Conservation (phyloP, 208 protist genomes). For the Giardia duodenalis region DNA sequence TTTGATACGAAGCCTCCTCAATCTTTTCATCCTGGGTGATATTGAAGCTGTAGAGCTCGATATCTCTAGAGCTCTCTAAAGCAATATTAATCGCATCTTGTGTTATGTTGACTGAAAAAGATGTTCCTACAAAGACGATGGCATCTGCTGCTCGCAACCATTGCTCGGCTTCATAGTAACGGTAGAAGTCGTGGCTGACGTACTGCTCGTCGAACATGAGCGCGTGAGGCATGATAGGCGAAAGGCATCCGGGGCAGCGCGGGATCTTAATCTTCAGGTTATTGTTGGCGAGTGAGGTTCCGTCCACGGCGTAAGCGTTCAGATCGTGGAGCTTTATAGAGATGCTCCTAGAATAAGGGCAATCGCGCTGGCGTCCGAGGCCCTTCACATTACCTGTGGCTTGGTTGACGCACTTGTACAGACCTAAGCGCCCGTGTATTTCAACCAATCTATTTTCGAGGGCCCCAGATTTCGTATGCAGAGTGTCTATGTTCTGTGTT, state of each 20-base stretch:
- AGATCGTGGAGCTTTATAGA: not conserved
- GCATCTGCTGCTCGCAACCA: conserved; percentile 29
- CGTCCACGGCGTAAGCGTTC: not conserved
- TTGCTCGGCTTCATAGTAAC: conserved; percentile 25
- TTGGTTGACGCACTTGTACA: conserved; percentile 34
- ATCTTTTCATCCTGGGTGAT: not conserved
- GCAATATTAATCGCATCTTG: not conserved
- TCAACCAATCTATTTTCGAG: conserved; percentile 3
- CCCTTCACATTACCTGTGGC: not conserved
- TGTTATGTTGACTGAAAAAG: conserved; percentile 33
- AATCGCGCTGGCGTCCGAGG: not conserved
- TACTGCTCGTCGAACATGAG: conserved; percentile 39
- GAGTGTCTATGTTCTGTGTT: conserved; percentile 39
- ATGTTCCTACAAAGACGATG: conserved; percentile 38
- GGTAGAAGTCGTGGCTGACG: conserved; percentile 15
- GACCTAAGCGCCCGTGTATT: conserved; percentile 32
- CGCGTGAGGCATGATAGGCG: conserved; percentile 32
- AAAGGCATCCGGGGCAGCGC: conserved; percentile 24
- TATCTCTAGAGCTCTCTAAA: not conserved
- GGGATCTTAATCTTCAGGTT: conserved; percentile 28
- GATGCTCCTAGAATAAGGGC: not conserved
- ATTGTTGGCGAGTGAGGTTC: conserved; percentile 7
- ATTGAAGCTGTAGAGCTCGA: conserved; percentile 7
- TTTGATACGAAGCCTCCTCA: not conserved
- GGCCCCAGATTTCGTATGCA: conserved; percentile 29